Percentiles rank a stretch among this genome's conserved stretches.
These are phyloP conservation scores for Echium plantagineum DNA, from an alignment of 257 asterid genomes.

Conservation along the genomic window DNA sequence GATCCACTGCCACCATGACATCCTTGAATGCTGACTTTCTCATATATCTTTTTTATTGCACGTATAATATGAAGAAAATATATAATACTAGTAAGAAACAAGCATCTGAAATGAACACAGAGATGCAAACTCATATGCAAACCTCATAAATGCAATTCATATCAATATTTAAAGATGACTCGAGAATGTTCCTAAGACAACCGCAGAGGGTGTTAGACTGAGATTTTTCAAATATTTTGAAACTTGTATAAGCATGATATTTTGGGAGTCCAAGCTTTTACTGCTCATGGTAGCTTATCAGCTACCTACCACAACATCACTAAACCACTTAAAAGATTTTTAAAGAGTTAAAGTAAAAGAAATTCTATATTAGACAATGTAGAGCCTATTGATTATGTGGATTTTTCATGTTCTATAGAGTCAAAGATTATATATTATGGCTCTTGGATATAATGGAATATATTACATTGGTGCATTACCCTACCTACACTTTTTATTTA, in stretches of 20 bases:
- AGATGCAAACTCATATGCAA: no score
- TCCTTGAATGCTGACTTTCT: slow-evolving; percentile 73
- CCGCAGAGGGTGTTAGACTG: no score
- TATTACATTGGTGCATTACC: background rate
- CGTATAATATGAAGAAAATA: slow-evolving; percentile 3
- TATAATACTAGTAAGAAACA: background rate
- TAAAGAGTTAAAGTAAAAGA: background rate
- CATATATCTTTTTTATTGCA: slow-evolving; percentile 39
- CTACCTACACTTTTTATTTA: no score
- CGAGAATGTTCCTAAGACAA: background rate
- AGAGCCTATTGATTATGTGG: background rate
- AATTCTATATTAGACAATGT: background rate
- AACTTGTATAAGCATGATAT: no score
- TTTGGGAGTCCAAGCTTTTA: no score
- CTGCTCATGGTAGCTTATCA: no score
- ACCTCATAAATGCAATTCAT: background rate
- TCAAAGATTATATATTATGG: no score
- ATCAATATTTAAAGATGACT: background rate
- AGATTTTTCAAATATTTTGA: no score
- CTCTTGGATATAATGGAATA: no score
- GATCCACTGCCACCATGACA: slow-evolving; percentile 34
- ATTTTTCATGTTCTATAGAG: no score
- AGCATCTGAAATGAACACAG: background rate
- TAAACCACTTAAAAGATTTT: background rate
- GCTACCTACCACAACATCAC: no score